phyloP scores from a whole-genome alignment of 257 asterid genomes.

The Petunia secreta region DNA sequence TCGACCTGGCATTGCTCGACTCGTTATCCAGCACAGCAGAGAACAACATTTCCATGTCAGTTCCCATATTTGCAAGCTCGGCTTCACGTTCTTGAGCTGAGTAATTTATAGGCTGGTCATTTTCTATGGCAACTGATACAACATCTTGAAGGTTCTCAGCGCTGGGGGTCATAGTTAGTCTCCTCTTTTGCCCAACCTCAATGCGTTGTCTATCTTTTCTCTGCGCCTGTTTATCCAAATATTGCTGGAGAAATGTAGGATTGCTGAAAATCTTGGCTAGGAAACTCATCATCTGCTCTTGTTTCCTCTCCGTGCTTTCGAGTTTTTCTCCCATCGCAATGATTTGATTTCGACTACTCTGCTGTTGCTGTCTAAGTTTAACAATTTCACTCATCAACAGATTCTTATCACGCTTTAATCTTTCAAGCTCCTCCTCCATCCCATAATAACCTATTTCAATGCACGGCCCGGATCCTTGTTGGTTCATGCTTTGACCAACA shows the following conservation, averaged over 20 bases:
- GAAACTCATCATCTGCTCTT: slow-evolving; percentile 64
- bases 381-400: slow-evolving; percentile 60
- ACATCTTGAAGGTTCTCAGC: slow-evolving; percentile 47
- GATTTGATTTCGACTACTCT: slow-evolving; percentile 54
- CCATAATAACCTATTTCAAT: slow-evolving; percentile 68
- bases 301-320: slow-evolving; percentile 58
- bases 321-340: slow-evolving; percentile 64
- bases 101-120: slow-evolving; percentile 30
- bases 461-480: slow-evolving; percentile 55
- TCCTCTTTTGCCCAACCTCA: slow-evolving; percentile 78
- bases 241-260: slow-evolving; percentile 60
- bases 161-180: slow-evolving; percentile 64
- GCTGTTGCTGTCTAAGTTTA: slow-evolving; percentile 77
- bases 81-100: slow-evolving; percentile 35
- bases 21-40: slow-evolving; percentile 50
- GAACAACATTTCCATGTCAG: slow-evolving; percentile 49
- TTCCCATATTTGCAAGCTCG: slow-evolving; percentile 34
- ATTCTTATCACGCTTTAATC: slow-evolving; percentile 58
- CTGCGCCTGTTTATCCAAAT: slow-evolving; percentile 35
- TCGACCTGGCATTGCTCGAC: slow-evolving; percentile 38
- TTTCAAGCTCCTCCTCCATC: slow-evolving; percentile 74
- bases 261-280: slow-evolving; percentile 68
- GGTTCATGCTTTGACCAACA: slow-evolving; percentile 36
- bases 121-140: slow-evolving; percentile 29
- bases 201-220: slow-evolving; percentile 39